These are phyloP conservation scores for Clavaria fumosa DNA, from an alignment of 768 basidiomycete genomes.

Conservation along the genomic window DNA sequence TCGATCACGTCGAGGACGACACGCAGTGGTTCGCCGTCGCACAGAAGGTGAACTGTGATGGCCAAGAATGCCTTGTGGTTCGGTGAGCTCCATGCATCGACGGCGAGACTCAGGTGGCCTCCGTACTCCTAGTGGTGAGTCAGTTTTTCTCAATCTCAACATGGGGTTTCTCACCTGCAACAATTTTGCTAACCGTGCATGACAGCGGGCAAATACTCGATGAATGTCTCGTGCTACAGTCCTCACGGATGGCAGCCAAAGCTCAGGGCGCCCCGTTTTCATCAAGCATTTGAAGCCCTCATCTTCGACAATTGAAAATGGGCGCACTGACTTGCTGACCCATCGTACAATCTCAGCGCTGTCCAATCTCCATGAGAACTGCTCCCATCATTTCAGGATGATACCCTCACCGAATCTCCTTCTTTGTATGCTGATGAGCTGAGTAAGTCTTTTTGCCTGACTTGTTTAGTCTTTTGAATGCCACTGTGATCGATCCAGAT, in stretches of 20 bases:
- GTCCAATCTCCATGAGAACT: slow-evolving; percentile 7
- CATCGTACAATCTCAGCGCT: slow-evolving; percentile 17
- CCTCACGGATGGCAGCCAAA: slow-evolving; percentile 11
- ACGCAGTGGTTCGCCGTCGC: slow-evolving; percentile 11
- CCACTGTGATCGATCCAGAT: too few species aligned
- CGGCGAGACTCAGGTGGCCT: slow-evolving; percentile 17
- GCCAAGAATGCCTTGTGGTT: slow-evolving; percentile 20
- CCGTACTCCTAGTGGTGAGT: slow-evolving; percentile 14
- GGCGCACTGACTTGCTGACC: slow-evolving; percentile 15
- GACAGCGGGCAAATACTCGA: slow-evolving; percentile 8
- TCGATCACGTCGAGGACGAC: slow-evolving; percentile 19
- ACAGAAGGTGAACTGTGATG: slow-evolving; percentile 14
- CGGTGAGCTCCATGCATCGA: slow-evolving; percentile 21
- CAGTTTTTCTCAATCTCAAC: not conserved
- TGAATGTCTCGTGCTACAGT: slow-evolving; percentile 14
- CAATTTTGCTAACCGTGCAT: slow-evolving; percentile 9
- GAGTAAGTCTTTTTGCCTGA: too few species aligned
- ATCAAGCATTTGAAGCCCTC: slow-evolving; percentile 15
- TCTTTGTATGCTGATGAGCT: slow-evolving; percentile 7
- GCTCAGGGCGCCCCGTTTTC: slow-evolving; percentile 14
- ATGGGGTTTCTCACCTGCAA: slow-evolving; percentile 5
- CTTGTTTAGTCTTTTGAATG: too few species aligned
- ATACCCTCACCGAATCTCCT: slow-evolving; percentile 10
- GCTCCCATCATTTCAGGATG: not conserved
- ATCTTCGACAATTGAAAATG: slow-evolving; percentile 16